Base-by-base conservation (phyloP, 1,139 yeast species). In the Magnusiomyces suaveolens region DNA sequence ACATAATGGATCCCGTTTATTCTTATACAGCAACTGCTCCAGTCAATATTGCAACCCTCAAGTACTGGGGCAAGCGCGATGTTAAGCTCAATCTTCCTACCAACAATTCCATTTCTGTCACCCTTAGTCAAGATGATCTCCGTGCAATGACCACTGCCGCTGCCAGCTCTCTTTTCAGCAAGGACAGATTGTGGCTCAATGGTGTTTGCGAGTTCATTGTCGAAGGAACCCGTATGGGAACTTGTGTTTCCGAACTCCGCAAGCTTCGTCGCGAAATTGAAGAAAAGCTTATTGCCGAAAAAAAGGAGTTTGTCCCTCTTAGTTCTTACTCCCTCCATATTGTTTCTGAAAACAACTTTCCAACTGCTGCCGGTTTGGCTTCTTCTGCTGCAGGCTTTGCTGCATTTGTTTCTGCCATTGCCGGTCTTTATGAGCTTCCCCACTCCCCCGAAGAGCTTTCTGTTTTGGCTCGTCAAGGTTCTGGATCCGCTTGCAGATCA, bases 281-380 rank as follows among this genome's bases (percentile, higher is more conserved):
- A 54, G 58, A 47, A 47, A 48, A 49, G 43, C 48, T 43, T 43
- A 32, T 54, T 48, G 60, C 59, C 29, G 68, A 64, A 52, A 59
- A 60, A 18, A 52, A 85, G 64, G 59, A 72, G 0, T 71, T 83
- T 59, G 84, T 88, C 23, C 78, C 78, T 62, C 72, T 92, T 61
- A 79, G 95, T 46, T 64, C 74, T 33, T 82, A 78, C 78, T 77
- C 79, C 56, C 75, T 92, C 57, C 90, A 84, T 65, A 86, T 92
- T 63, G 95, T 87, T 3, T 84, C 95, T 23, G 96, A 88, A 68
- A 92, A 92, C 75, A 94, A 94, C 72, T 92, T 92, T 77, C 99
- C 99, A 52, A 92, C 98, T 26, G 98, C 98, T 43, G 98, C 98
- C n/a, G 98, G 98, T 1, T 79, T 92, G 62, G 98, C 98, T 0